Evolutionary conservation across 2,329 filamentous ascomycete genomes (phyloP).

Genomic region (Alternaria brassicicola): DNA sequence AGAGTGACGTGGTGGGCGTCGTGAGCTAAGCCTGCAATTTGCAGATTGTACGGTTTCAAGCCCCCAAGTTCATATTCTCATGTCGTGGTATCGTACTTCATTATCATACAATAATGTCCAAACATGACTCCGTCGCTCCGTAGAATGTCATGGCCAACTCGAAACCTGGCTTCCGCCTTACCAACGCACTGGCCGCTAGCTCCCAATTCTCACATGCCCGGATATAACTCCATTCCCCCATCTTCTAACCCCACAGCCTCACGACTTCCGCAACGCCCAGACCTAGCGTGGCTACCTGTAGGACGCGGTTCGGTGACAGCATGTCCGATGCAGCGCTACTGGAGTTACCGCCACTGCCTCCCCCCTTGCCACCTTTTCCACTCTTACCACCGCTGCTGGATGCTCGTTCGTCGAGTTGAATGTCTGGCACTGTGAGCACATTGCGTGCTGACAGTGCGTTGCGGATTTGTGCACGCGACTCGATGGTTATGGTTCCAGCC

Average conservation of each 20-base stretch:
- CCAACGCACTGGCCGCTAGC: neutral
- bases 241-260: conserved; percentile 27
- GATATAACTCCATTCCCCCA: neutral
- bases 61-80: neutral
- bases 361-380: conserved; percentile 18
- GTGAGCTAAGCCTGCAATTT: neutral
- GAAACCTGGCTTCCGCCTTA: neutral
- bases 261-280: conserved; percentile 34
- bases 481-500: conserved; percentile 2
- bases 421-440: conserved; percentile 14
- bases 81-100: neutral
- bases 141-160: neutral
- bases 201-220: neutral
- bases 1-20: neutral
- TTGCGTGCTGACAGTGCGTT: conserved; percentile 16
- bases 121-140: neutral
- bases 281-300: conserved; percentile 36
- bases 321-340: conserved; percentile 27
- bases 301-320: conserved; percentile 25
- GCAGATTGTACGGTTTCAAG: neutral
- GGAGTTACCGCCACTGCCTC: conserved; percentile 8
- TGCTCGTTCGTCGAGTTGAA: conserved; percentile 29
- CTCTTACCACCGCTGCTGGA: neutral
- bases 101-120: neutral
- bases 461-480: conserved; percentile 11